Base-by-base conservation (phyloP, 345 rosid species). In the Carallia pectinifolia region DNA sequence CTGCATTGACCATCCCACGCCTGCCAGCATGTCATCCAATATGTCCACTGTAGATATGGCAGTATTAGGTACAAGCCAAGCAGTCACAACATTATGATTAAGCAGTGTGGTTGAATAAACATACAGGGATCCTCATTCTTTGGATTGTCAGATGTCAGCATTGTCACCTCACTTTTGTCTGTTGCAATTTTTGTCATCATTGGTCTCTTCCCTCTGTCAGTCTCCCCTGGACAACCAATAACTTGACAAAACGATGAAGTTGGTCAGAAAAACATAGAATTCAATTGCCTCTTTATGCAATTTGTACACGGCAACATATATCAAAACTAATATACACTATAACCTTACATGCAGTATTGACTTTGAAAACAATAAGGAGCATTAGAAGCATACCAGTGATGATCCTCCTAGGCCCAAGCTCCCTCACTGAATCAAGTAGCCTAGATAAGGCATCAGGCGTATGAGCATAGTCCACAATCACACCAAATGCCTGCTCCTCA, bases 1-100 rank as follows among this genome's bases (percentile, higher is more conserved):
- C 74, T 90, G 95, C 99, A 91, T 90, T 15, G 93, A 81, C 96
- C 90, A 91, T 77, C 98, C 97, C 61, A 87, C 87, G 23, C 98
- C 97, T 72, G 95, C 83, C 69, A 94, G 78, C 97, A 94, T 90
- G 62, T 94, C 93, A 82, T 95, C 97, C 80, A 95, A 86, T 70
- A 94, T 91, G 80, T 91, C 97, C 96, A 91, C 97, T 95, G 81
- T 80, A 77, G 77, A 77, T 33, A 54, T 56, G 39, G 59, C 68
- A 19, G 6, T 44, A 48, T 71, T 63, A 76, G 63, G 34, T 44
- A 37, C 6, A 38, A 37, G 58, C 37, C 60, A 38, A 44, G 53
- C 62, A 66, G 66, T 23, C 16, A 39, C n/a, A 53, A 33, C 6
- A 69, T 47, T 75, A 34, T 55, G 54, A 56, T 9, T 58, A 48